Evolutionary conservation across 768 basidiomycete species (phyloP).

Genomic region (Fistulinella prunicolor): DNA sequence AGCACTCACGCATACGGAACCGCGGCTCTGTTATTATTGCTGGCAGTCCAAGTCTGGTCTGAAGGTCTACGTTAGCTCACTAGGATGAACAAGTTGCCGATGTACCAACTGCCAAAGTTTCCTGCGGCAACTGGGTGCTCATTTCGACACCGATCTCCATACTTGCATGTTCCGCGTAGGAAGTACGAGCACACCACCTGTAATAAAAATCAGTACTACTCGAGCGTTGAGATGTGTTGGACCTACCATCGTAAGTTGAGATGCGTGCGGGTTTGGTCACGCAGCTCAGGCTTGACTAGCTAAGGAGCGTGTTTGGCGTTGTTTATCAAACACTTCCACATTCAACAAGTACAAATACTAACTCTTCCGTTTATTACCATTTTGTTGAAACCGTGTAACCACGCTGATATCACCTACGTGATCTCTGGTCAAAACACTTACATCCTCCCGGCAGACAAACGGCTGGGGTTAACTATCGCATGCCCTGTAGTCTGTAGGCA

Average conservation of each 20-base stretch:
- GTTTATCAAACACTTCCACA: slow-evolving; percentile 11
- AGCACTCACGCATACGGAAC: slow-evolving; percentile 41
- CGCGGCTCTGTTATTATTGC: slow-evolving; percentile 20
- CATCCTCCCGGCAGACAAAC: too few species aligned
- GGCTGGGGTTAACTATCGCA: too few species aligned
- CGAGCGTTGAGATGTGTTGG: neutral
- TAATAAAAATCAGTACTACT: slow-evolving; percentile 2
- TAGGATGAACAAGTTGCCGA: slow-evolving; percentile 5
- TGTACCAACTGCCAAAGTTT: slow-evolving; percentile 53
- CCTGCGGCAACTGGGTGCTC: slow-evolving; percentile 50
- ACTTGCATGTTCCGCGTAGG: slow-evolving; percentile 61
- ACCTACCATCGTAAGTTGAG: slow-evolving; percentile 17
- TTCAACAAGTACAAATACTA: slow-evolving; percentile 20
- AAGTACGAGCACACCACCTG: slow-evolving; percentile 63
- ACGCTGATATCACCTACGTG: too few species aligned
- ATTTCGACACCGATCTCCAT: slow-evolving; percentile 61
- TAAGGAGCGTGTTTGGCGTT: neutral
- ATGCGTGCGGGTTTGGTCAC: neutral
- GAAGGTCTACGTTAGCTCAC: slow-evolving; percentile 7
- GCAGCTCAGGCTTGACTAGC: neutral
- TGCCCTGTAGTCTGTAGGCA: too few species aligned
- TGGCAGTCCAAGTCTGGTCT: slow-evolving; percentile 44
- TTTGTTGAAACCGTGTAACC: too few species aligned
- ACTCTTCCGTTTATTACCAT: too few species aligned
- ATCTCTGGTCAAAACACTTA: too few species aligned